Evolutionary conservation across 257 asterid genomes (phyloP), one percentile per base, ranked within the genome.

Genomic region (Primulina eburnea): DNA sequence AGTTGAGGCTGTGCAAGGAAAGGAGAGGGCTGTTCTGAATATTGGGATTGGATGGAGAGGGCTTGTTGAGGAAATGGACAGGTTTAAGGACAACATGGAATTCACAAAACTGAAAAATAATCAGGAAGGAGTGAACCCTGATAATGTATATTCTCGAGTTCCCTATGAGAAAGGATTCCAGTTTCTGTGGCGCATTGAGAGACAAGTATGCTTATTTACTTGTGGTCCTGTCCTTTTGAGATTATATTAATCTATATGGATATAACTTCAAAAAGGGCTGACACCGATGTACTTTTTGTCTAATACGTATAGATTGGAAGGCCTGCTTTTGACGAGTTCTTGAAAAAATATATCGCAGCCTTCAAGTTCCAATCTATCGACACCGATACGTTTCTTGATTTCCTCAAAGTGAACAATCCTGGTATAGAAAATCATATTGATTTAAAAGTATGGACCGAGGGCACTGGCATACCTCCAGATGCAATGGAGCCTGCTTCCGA

Each of bases 91-190:
- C 72, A 91, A 81, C 79, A 69, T 85, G 82, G 99, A 88, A 79
- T 89, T 93, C 79, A 90, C 96, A n/a, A 93, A 90, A 78, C 83
- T 93, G 50, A 89, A 77, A 81, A 93, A 92, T 28, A 86, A 88
- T 75, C 97, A 90, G 82, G 77, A 84, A 84, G 99, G 99, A 26
- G 84, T 93, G 34, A 92, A 93, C 65, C 99, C 96, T 2, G 99
- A 89, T 82, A 89, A 90, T 35, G 86, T 90, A 30, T 87, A 90
- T 67, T 93, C 97, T 65, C 32, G 73, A 1, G 87, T 93, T 67
- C 96, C 99, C 7, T 93, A 93, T 35, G 96, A 93, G 86, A 93
- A 93, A 82, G 99, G 99, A 28, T 93, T 89, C 87, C 97, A 93
- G 83, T 93, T 93, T 67, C 69, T 93, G 69, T 88, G 91, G 90